Evolutionary conservation across 2,329 filamentous ascomycete species (phyloP).

Genomic region (Scorias spongiosa): DNA sequence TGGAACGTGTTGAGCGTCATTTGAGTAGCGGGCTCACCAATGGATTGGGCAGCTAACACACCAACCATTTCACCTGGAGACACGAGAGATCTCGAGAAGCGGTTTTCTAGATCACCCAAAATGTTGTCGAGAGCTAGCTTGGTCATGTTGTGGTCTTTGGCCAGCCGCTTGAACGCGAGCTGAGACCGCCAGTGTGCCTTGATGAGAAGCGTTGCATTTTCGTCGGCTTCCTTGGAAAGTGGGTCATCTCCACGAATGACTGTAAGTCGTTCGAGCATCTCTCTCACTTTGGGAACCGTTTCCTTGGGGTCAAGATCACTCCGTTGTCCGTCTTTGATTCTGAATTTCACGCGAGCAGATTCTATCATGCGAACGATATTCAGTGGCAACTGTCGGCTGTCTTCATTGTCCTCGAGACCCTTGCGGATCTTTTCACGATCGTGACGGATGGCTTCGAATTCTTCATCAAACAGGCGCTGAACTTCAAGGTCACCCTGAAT

Average conservation of each 20-base stretch:
- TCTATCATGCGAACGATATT: slow-evolving; percentile 86
- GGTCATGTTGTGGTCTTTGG: slow-evolving; percentile 71
- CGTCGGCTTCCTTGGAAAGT: slow-evolving; percentile 73
- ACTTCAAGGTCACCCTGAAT: slow-evolving; percentile 76
- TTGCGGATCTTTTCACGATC: slow-evolving; percentile 67
- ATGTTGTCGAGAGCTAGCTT: slow-evolving; percentile 88
- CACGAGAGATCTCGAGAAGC: slow-evolving; percentile 74
- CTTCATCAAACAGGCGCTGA: slow-evolving; percentile 72
- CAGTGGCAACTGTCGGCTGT: slow-evolving; percentile 79
- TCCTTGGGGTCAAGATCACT: slow-evolving; percentile 84
- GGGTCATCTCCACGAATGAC: slow-evolving; percentile 75
- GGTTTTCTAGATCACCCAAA: slow-evolving; percentile 74
- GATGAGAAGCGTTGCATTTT: slow-evolving; percentile 78
- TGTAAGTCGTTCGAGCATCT: slow-evolving; percentile 59
- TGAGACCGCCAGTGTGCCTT: slow-evolving; percentile 82
- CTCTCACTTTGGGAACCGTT: slow-evolving; percentile 64
- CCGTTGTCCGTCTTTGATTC: slow-evolving; percentile 68
- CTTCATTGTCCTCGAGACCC: slow-evolving; percentile 55
- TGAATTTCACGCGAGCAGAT: slow-evolving; percentile 77
- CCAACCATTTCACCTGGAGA: slow-evolving; percentile 97
- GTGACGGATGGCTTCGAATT: slow-evolving; percentile 64
- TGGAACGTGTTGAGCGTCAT: slow-evolving; percentile 99
- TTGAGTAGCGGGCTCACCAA: slow-evolving; percentile 95
- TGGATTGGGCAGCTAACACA: slow-evolving; percentile 92
- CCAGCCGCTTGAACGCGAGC: slow-evolving; percentile 83